Evolutionary conservation across 1,284 basidiomycete species (phyloP).

Genomic region (Leccinum subspadiceum): DNA sequence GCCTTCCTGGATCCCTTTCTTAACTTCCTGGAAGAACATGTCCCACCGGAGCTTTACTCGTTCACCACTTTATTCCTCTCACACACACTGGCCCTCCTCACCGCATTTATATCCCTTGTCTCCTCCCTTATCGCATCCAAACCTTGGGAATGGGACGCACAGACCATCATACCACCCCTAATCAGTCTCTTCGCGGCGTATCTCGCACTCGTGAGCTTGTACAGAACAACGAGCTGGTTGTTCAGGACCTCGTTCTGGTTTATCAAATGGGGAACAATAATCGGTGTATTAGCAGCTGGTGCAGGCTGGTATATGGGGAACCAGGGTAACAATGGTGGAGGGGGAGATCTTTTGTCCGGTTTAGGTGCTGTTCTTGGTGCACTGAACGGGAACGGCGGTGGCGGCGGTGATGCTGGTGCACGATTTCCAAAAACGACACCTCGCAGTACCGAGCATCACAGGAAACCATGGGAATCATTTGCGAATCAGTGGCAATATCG

Average conservation of each 20-base stretch:
- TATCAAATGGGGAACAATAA: constrained; percentile 70
- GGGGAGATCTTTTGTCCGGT: constrained; percentile 38
- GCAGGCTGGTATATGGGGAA: constrained; percentile 52
- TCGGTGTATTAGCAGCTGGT: constrained; percentile 49
- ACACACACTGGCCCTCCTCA: constrained; percentile 49
- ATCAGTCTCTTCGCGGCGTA: constrained; percentile 71
- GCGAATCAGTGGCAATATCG: constrained; percentile 59
- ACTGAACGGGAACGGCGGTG: constrained; percentile 39
- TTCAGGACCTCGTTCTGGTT: constrained; percentile 64
- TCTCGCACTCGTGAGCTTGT: constrained; percentile 67
- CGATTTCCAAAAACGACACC: constrained; percentile 29
- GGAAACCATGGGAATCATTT: constrained; percentile 68
- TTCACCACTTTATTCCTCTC: constrained; percentile 52
- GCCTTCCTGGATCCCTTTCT: constrained; percentile 51
- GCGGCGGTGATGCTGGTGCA: constrained; percentile 32
- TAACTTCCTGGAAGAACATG: constrained; percentile 48
- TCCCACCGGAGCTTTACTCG: constrained; percentile 57
- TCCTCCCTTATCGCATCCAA: constrained; percentile 46
- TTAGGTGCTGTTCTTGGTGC: constrained; percentile 44
- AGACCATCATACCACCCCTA: constrained; percentile 68
- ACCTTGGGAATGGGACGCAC: constrained; percentile 61
- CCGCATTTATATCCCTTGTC: constrained; percentile 48
- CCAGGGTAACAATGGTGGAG: constrained; percentile 33
- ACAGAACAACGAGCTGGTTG: constrained; percentile 74
- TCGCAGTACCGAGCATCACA: constrained; percentile 34